Base-by-base conservation (phyloP, 352 stramenopile species). In the Aphanomyces euteiches region DNA sequence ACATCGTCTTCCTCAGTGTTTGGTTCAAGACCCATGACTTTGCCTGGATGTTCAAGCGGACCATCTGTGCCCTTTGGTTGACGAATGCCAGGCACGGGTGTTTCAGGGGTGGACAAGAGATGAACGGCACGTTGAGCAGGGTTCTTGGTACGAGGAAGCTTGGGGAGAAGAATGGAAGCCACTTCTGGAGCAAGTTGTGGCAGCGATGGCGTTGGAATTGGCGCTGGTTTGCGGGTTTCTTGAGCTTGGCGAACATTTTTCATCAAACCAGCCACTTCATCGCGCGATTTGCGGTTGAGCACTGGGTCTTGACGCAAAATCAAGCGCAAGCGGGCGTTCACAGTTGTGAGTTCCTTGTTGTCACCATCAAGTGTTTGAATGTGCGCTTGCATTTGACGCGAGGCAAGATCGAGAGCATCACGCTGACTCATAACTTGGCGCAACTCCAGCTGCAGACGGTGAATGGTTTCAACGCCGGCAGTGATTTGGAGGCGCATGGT, bases 271-370 rank as follows among this genome's bases (percentile, higher is more conserved):
- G 87, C 85, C 45, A 95, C 87, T 72, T 95, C 87, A 56, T 95
- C 87, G 64, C 87, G 87, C 72, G 92, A 85, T 70, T 89, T 90
- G 64, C 87, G 85, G 58, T 86, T 95, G 36, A 95, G 74, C 69
- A 93, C 85, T 13, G 87, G 85, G 73, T 95, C 87, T 48, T 95
- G 87, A 19, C 87, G 85, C 58, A 95, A 70, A 53, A 95, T 95
- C 34, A 95, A 50, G 45, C 87, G 87, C 57, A 95, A 75, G 53
- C 87, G 87, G 3, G 87, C 87, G 65, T 95, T 95, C 12, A 85
- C 87, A 72, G 90, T 93, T 21, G 87, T 86, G 48, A 95, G 81
- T 58, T 86, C 82, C 77, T 88, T 82, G 74, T 95, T 95, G 69
- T 95, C 85, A 53, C 77, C 85, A 69, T 92, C 82, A 70, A 95